Conservation (phyloP, 495 filamentous ascomycete genomes). For the Penicillium nucicola region DNA sequence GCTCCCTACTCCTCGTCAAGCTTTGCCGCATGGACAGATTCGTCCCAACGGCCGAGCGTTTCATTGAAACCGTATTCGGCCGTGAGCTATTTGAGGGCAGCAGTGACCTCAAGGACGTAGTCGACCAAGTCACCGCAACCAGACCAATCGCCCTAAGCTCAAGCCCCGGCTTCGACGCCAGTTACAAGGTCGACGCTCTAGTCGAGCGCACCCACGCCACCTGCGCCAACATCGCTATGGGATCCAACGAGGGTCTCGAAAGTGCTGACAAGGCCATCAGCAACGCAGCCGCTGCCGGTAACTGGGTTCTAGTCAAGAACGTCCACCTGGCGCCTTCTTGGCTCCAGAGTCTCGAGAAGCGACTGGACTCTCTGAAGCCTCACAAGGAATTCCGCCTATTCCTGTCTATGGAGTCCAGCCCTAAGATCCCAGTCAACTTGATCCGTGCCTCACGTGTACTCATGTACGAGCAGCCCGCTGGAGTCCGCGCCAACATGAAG, state of each 20-base stretch:
- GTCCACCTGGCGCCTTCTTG: slow-evolving; percentile 94
- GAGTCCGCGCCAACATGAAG: slow-evolving; percentile 97
- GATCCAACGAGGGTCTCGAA: slow-evolving; percentile 87
- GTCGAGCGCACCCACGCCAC: slow-evolving; percentile 76
- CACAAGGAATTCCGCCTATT: slow-evolving; percentile 93
- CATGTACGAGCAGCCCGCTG: slow-evolving; percentile 97
- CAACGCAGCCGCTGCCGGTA: slow-evolving; percentile 87
- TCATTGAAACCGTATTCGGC: slow-evolving; percentile 89
- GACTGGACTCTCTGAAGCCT: slow-evolving; percentile 90
- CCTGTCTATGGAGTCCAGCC: slow-evolving; percentile 95
- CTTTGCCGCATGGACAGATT: slow-evolving; percentile 94
- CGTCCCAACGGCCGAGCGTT: slow-evolving; percentile 85
- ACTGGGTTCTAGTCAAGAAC: slow-evolving; percentile 98
- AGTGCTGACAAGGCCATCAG: slow-evolving; percentile 93
- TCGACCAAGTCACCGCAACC: slow-evolving; percentile 77
- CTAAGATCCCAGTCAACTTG: slow-evolving; percentile 95
- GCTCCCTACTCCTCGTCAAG: slow-evolving; percentile 84
- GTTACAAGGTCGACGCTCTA: slow-evolving; percentile 95
- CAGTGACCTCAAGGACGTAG: slow-evolving; percentile 80
- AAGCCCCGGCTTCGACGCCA: slow-evolving; percentile 94
- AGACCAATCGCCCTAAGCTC: slow-evolving; percentile 90
- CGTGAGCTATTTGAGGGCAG: slow-evolving; percentile 72
- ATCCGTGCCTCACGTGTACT: slow-evolving; percentile 89
- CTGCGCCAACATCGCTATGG: slow-evolving; percentile 98
- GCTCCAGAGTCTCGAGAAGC: slow-evolving; percentile 96